Percentiles rank a stretch among this genome's conserved stretches.
These are phyloP conservation scores for Xanthoparmelia taractica DNA, from an alignment of 495 filamentous ascomycete genomes.

Conservation along the genomic window DNA sequence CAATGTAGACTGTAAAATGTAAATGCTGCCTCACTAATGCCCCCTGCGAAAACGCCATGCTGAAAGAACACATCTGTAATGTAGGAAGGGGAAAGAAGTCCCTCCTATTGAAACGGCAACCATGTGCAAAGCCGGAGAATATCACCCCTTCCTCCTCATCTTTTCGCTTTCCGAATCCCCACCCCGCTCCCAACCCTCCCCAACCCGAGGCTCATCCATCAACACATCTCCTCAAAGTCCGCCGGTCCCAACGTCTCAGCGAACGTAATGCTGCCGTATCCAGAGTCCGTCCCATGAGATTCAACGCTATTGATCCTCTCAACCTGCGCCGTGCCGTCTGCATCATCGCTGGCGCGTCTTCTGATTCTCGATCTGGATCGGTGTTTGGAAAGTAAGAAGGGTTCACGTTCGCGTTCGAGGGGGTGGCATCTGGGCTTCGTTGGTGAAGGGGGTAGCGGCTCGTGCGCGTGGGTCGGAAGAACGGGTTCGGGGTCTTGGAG, in stretches of 20 bases:
- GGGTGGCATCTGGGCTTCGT: too few species aligned
- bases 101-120: too few species aligned
- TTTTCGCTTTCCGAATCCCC: too few species aligned
- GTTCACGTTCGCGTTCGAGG: neutral
- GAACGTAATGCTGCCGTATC: conserved; percentile 21
- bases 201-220: neutral
- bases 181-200: too few species aligned
- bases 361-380: neutral
- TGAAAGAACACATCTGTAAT: neutral
- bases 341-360: neutral
- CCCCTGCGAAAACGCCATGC: neutral
- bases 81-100: neutral
- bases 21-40: neutral
- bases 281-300: conserved; percentile 8
- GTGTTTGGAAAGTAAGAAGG: neutral
- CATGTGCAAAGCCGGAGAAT: neutral
- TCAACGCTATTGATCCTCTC: neutral
- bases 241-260: conserved; percentile 19
- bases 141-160: neutral
- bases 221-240: conserved; percentile 10
- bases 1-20: neutral
- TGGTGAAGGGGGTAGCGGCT: neutral
- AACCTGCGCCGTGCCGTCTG: neutral
- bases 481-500: neutral
- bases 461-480: neutral